Evolutionary conservation across 2,329 filamentous ascomycete genomes (phyloP), one percentile per base, ranked within the genome.

Genomic region (Fusarium penzigii): DNA sequence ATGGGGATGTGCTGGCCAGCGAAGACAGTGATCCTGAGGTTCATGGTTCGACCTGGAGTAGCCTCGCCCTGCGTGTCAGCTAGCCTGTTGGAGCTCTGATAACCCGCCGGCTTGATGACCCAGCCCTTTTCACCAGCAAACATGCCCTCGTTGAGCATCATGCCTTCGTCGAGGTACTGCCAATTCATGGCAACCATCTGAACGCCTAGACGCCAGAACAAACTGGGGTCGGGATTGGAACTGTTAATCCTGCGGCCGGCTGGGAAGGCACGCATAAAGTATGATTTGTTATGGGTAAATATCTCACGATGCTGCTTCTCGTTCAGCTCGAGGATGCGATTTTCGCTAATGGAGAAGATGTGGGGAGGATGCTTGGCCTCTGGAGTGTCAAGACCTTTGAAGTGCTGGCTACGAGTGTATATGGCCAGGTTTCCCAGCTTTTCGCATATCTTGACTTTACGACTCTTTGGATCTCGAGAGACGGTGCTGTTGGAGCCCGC

Each of bases 181-280:
- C 94, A 97, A 70, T 99, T 99, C 70, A 97, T 82, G 16, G 94
- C 93, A 6, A 91, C 92, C 93, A 99, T 97, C 71, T 99, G 94
- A 17, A 97, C 92, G 29, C 94, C 94, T 48, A 90, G 86, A 45
- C 92, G 86, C 94, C 94, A 99, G 68, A 92, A 95, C 41, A 85
- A 85, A 57, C 92, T 86, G 1, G 94, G 94, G 65, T 97, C 92
- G 39, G 94, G 94, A 68, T 99, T 99, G n/a, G 89, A 90, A 42
- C 92, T 97, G 64, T 87, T 85, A 47, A 97, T 80, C 36, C 92
- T 86, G 55, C 83, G 81, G 3, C 84, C 87, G 20, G 88, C 87
- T 6, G 94, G 94, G 68, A 97, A 99, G 10, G 95, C 91, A 34
- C 94, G 87, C 84, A 97, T 96, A 59, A 97, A 83, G 70, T 87